Evolutionary conservation across 208 protist species (phyloP).

Genomic region (Acanthamoeba lenticulata): DNA sequence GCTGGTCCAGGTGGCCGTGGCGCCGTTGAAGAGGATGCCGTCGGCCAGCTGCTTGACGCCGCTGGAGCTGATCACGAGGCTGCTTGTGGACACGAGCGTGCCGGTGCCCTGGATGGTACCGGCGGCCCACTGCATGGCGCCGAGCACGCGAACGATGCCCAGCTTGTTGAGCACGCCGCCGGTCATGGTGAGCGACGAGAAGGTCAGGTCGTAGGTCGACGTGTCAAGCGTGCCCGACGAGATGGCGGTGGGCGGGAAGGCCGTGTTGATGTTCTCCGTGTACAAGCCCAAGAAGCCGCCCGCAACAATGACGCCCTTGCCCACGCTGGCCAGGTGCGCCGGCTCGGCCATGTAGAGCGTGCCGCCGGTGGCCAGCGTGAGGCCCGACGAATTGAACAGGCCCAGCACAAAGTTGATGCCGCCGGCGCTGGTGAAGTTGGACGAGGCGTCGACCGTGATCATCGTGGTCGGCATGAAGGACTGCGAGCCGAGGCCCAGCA

Average conservation of each 20-base stretch:
- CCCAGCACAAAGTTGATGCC: conserved; percentile 65
- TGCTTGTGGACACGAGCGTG: background rate
- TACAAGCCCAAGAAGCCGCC: conserved; percentile 59
- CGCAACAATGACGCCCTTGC: background rate
- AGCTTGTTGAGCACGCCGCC: conserved; percentile 39
- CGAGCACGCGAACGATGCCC: conserved; percentile 21
- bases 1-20: background rate
- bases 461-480: background rate
- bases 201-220: conserved; percentile 42
- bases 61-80: background rate
- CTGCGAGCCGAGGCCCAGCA: conserved; percentile 23
- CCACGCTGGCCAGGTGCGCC: background rate
- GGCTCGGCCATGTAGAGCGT: conserved; percentile 41
- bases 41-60: conserved; percentile 7
- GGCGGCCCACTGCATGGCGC: background rate
- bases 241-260: conserved; percentile 43
- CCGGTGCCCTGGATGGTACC: conserved; percentile 38
- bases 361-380: conserved; percentile 11
- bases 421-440: conserved; percentile 51
- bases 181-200: conserved; percentile 6
- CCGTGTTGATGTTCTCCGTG: conserved; percentile 33
- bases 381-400: background rate
- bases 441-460: conserved; percentile 33
- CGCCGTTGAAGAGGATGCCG: conserved; percentile 52
- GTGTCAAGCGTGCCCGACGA: conserved; percentile 58